Evolutionary conservation across 2,329 filamentous ascomycete species (phyloP), one percentile per base, ranked within the genome.

Genomic region (Aspergillus udagawae): DNA sequence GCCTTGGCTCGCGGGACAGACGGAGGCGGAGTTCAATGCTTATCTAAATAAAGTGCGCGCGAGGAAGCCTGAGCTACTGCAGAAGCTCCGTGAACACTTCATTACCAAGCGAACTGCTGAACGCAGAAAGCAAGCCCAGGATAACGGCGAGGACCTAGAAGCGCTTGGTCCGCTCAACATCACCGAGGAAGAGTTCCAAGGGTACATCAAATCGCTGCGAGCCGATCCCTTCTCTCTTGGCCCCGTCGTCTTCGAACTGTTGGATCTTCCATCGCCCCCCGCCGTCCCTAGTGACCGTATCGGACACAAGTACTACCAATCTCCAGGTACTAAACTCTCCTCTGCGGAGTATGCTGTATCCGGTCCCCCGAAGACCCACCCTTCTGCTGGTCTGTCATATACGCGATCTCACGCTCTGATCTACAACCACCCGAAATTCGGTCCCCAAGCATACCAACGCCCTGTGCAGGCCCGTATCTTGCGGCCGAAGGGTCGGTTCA

Each of bases 311-410:
- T 70, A 72, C 62, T 80, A 66, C 69, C 67, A 64, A 60, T 70
- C 61, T 60, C 76, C 59, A 14, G 69, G 64, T 44, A 72, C 66
- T 49, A 73, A 71, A 49, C 60, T 73, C 49, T 70, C 68, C 27
- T 71, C 78, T 7, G 58, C 73, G 9, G 75, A 76, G 56, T 82
- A 82, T 63, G 74, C 73, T 35, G 65, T 70, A 32, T 69, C 69
- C 28, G 82, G 81, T 2, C 83, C 83, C 21, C 83, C 84, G 1
- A 81, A 80, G 57, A 88, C 86, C 7, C 86, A 89, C 70, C 86
- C 86, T 2, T 86, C 83, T 3, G 86, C 83, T 4, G 86, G 86
- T 60, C 75, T 89, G 4, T 82, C 82, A 14, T 88, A 89, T 67
- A 73, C 83, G 3, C 80, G 83, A 51, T 82, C 82, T 12, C 77